Evolutionary conservation across 306 rosid genomes (phyloP), one percentile per base, ranked within the genome.

Genomic region (Fragaria ananassa): DNA sequence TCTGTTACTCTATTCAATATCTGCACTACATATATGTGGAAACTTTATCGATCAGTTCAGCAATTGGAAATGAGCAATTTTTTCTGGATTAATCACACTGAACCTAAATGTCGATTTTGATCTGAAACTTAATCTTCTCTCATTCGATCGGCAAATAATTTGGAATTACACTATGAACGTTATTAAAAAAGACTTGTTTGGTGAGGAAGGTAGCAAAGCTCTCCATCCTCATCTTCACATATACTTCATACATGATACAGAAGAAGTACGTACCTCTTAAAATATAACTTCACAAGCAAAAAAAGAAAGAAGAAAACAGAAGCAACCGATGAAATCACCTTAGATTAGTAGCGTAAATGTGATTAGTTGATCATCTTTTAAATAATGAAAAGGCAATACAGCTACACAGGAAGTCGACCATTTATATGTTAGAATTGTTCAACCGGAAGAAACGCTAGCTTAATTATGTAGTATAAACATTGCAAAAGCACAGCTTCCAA

Each of bases 401-500:
- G 21, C 21, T 62, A 62, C 17, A 13, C 10, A 62, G 14, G 64
- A 57, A 57, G 4, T 31, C 34, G 68, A 62, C 68, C 68, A 62
- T 5, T 12, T 31, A 62, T 62, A 31, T 29, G 42, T 17, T 31
- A 63, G 68, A 31, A 62, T 29, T 62, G n/a, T 15, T 63, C 44
- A 27, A 60, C 66, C 39, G 66, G 19, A 57, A 23, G 34, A 57
- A 57, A 57, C 15, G 64, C 10, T 63, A 31, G 34, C 34, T 31
- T 0, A 27, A 27, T 27, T 62, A 0, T 14, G 42, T 15, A 31
- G 41, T 31, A 62, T 31, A 61, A 62, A 29, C 41, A 60, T 60
- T 60, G 67, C 10, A 27, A 5, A 61, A 61, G 44, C 68, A 62
- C 68, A 31, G 39, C 68, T 62, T 62, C 68, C 68, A 6, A 62